Base-by-base conservation (phyloP, 352 stramenopile species). In the Phytophthora podocarpi region DNA sequence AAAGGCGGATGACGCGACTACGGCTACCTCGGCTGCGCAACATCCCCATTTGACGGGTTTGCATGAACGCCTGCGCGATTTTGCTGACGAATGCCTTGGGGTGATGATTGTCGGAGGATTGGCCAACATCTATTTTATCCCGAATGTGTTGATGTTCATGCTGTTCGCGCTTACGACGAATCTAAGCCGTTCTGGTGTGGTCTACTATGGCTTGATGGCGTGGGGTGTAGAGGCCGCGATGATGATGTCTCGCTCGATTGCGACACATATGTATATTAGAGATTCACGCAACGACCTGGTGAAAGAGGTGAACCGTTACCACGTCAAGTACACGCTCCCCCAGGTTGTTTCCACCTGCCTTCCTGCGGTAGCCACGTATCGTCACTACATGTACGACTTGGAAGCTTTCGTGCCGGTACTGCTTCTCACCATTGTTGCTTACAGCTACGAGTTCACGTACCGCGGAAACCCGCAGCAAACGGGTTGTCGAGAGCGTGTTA, bases 391-490 rank as follows among this genome's bases (percentile, higher is more conserved):
- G 2, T 45, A 81, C 42, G 61, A 75, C 28, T 54, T 81, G 26
- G 72, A 85, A 0, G 81, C 77, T 3, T 61, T 77, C 16, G 30
- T 77, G 4, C 69, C 82, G 2, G 53, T 91, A n/a, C 52, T 75
- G 2, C 24, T 72, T 8, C 65, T 91, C 18, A 71, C 83, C 1
- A 67, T 62, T 7, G 80, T 80, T 20, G 52, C 87, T 23, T 93
- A 90, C 66, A 36, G 80, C 31, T 93, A 91, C 59, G 69, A 87
- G 48, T 61, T 80, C 45, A 87, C 82, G 20, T 93, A 91, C 59
- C 62, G 78, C 3, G 84, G 83, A 8, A 70, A 87, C 11, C 84
- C 86, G 9, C 72, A 90, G 36, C 72, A 87, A 60, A 82, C 79
- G 9, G 86, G 84, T 4, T 67, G 61, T 3, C 86, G 86, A 21